Evolutionary conservation across 257 asterid genomes (phyloP).

Genomic region (Solanum paucissectum): DNA sequence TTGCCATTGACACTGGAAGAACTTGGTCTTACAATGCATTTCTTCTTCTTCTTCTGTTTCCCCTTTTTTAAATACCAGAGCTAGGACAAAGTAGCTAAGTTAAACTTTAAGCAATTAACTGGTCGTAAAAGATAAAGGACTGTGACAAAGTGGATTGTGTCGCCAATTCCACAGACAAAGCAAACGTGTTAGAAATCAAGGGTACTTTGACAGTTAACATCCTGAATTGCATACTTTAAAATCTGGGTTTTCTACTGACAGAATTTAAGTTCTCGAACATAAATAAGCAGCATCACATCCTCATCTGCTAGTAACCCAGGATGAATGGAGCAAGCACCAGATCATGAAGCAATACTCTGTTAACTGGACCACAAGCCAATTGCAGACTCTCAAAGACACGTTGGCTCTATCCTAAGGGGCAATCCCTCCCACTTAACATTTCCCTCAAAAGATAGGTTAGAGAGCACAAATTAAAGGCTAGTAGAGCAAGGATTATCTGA

Average conservation of each 20-base stretch:
- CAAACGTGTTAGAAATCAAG: neutral
- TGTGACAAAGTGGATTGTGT: neutral
- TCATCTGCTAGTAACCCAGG: neutral
- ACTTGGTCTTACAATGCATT: neutral
- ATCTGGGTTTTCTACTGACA: neutral
- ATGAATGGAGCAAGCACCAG: neutral
- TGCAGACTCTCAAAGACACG: neutral
- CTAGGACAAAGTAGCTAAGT: neutral
- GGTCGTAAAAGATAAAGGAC: neutral
- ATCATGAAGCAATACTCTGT: neutral
- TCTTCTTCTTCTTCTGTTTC: neutral
- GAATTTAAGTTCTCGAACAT: neutral
- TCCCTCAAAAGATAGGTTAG: neutral
- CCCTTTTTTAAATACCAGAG: neutral
- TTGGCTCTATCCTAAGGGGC: neutral
- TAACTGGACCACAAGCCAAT: neutral
- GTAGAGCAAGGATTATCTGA: neutral
- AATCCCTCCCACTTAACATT: neutral
- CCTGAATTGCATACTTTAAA: neutral
- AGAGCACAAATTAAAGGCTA: neutral
- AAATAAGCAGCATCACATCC: neutral
- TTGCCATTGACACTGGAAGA: neutral
- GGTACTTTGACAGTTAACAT: neutral
- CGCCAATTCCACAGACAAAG: neutral
- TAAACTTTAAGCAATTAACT: neutral